Evolutionary conservation across 257 asterid genomes (phyloP).

Genomic region (Nicotiana benthamiana): DNA sequence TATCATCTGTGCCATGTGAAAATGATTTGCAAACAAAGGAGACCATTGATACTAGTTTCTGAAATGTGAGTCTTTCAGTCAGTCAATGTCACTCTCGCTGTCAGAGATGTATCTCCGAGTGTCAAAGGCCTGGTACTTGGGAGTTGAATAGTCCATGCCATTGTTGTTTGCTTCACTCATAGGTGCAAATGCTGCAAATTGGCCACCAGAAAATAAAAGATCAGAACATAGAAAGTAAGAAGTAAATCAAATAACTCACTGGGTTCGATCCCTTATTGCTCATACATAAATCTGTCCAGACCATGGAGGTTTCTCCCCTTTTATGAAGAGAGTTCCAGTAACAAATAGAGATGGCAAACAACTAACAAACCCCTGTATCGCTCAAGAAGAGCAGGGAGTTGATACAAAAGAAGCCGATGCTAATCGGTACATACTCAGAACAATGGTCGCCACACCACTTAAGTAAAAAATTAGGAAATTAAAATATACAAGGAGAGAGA

Average conservation of each 20-base stretch:
- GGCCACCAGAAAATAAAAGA: neutral
- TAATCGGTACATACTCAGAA: neutral
- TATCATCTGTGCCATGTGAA: neutral
- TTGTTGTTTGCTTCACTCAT: conserved; percentile 43
- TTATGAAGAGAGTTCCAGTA: neutral
- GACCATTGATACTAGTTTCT: neutral
- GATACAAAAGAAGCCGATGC: neutral
- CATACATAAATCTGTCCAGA: neutral
- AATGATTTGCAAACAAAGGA: neutral
- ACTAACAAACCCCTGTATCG: neutral
- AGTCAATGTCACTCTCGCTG: conserved; percentile 38
- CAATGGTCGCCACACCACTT: neutral
- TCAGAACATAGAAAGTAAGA: conserved; percentile 1
- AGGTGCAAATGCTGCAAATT: conserved; percentile 82
- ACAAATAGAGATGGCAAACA: neutral
- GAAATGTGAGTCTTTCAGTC: conserved; percentile 7
- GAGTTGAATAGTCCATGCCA: conserved; percentile 26
- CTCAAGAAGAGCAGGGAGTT: neutral
- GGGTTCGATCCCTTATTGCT: neutral
- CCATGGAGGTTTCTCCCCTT: neutral
- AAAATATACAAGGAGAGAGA: neutral
- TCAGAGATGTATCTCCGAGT: conserved; percentile 65
- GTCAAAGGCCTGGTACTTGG: conserved; percentile 58
- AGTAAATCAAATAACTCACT: neutral
- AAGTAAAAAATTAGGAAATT: neutral